phyloP scores from a whole-genome alignment of 192 early-diverging fungal genomes.

The Backusella mclennaniae region DNA sequence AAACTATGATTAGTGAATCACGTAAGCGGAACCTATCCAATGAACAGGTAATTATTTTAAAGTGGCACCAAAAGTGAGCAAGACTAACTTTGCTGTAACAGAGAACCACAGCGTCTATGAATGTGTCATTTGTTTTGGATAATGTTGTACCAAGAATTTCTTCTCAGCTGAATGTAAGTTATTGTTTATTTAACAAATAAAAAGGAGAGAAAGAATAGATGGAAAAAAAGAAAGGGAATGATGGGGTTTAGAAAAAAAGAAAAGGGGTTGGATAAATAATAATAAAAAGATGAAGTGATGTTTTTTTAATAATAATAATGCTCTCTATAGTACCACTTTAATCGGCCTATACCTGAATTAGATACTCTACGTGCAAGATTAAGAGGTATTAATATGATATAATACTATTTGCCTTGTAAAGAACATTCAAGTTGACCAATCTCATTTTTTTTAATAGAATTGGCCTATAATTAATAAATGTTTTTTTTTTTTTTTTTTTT shows the following conservation, averaged over 20 bases:
- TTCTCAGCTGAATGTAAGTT: slow-evolving; percentile 53
- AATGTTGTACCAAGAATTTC: slow-evolving; percentile 57
- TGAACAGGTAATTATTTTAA: slow-evolving; percentile 40
- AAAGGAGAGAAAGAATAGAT: not conserved
- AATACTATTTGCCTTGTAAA: not conserved
- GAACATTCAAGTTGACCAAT: not conserved
- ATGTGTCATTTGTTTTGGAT: slow-evolving; percentile 56
- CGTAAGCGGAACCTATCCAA: slow-evolving; percentile 39
- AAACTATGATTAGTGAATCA: slow-evolving; percentile 51
- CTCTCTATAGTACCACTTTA: slow-evolving; percentile 59
- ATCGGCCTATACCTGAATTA: slow-evolving; percentile 80
- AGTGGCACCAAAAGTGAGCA: not conserved
- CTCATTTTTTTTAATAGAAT: slow-evolving; percentile 4
- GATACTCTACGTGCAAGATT: slow-evolving; percentile 54
- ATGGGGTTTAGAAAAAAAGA: not conserved
- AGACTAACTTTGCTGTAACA: slow-evolving; percentile 3
- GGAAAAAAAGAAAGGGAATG: not conserved
- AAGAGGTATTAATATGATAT: slow-evolving; percentile 38
- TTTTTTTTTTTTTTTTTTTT: not conserved
- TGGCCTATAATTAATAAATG: slow-evolving; percentile 14
- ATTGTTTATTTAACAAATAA: not conserved
- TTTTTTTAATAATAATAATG: slow-evolving; percentile 3
- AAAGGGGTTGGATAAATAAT: not conserved
- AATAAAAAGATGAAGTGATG: not conserved
- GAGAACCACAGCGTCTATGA: slow-evolving; percentile 42